Evolutionary conservation across 2,329 filamentous ascomycete genomes (phyloP).

Genomic region (Samsoniella hepiali): DNA sequence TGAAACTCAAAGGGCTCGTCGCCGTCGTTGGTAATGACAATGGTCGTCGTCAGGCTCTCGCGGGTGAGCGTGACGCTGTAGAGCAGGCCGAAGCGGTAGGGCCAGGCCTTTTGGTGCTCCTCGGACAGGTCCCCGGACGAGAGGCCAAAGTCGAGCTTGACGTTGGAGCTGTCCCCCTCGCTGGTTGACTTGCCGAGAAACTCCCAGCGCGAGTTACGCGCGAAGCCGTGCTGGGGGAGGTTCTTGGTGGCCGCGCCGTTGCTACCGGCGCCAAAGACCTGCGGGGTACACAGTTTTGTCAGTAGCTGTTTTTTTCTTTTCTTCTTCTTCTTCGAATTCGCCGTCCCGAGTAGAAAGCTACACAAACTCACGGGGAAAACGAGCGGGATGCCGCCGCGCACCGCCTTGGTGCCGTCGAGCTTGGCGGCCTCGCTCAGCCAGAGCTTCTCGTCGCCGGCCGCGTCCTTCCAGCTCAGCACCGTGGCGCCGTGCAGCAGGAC

Average conservation of each 20-base stretch:
- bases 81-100: slow-evolving; percentile 81
- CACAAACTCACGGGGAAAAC: slow-evolving; percentile 75
- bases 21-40: slow-evolving; percentile 88
- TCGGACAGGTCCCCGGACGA: slow-evolving; percentile 68
- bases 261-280: slow-evolving; percentile 84
- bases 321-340: neutral
- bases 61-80: slow-evolving; percentile 86
- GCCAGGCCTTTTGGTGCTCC: slow-evolving; percentile 71
- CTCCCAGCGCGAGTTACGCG: slow-evolving; percentile 86
- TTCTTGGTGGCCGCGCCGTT: slow-evolving; percentile 71
- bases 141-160: slow-evolving; percentile 96
- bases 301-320: neutral
- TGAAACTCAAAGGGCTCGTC: slow-evolving; percentile 83
- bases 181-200: slow-evolving; percentile 78
- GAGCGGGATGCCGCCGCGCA: slow-evolving; percentile 86
- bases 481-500: slow-evolving; percentile 90
- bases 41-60: slow-evolving; percentile 71
- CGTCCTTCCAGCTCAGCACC: slow-evolving; percentile 88
- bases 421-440: slow-evolving; percentile 79
- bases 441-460: slow-evolving; percentile 73
- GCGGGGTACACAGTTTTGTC: neutral
- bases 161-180: slow-evolving; percentile 57
- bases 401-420: slow-evolving; percentile 83
- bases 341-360: no score
- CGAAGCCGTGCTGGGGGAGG: slow-evolving; percentile 93